These are phyloP conservation scores for Diplodia mutila DNA, from an alignment of 2,329 filamentous ascomycete genomes.

Conservation along the genomic window DNA sequence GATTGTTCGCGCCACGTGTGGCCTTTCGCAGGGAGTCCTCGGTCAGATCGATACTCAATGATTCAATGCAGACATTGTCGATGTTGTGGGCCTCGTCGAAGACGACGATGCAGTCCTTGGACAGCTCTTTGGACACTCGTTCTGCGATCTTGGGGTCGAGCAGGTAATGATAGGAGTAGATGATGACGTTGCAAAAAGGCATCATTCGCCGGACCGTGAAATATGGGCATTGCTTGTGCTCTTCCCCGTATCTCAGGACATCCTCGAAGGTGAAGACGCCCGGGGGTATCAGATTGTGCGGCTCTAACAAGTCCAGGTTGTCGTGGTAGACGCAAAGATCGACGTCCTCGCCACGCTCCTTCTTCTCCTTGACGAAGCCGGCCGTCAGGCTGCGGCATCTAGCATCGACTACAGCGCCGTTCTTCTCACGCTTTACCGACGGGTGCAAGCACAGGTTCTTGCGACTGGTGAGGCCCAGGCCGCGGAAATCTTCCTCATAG, in stretches of 20 bases:
- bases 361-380: constrained; percentile 97
- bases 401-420: constrained; percentile 91
- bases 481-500: constrained; percentile 87
- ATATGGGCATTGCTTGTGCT: constrained; percentile 96
- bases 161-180: constrained; percentile 98
- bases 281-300: constrained; percentile 90
- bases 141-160: constrained; percentile 98
- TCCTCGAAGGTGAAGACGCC: constrained; percentile 96
- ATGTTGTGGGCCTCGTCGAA: constrained; percentile 99
- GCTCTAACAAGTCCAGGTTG: constrained; percentile 93
- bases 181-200: constrained; percentile 99
- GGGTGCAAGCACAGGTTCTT: constrained; percentile 98
- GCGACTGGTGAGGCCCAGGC: constrained; percentile 88
- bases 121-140: constrained; percentile 89
- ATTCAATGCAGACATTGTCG: constrained; percentile 98
- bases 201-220: constrained; percentile 98
- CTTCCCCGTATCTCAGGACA: constrained; percentile 84
- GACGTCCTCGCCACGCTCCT: constrained; percentile 90
- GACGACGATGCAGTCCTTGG: constrained; percentile 97
- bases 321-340: constrained; percentile 96
- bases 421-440: constrained; percentile 94
- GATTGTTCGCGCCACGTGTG: constrained; percentile 83
- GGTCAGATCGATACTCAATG: constrained; percentile 92
- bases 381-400: constrained; percentile 93
- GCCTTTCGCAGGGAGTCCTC: constrained; percentile 93